phyloP scores from a whole-genome alignment of 1,284 basidiomycete genomes.

The Boletus hoseneyae region DNA sequence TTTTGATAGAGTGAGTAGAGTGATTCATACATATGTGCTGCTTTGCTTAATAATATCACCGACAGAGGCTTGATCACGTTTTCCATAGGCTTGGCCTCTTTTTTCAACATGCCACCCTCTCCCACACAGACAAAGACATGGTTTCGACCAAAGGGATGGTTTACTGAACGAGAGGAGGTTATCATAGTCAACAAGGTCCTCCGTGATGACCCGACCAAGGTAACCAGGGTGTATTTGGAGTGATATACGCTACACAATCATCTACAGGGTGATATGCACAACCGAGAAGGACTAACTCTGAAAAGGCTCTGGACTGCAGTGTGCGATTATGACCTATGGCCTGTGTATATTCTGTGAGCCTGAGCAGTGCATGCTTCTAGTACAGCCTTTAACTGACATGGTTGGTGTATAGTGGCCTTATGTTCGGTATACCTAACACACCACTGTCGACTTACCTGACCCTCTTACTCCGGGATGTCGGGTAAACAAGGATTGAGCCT shows the following conservation, averaged over 20 bases:
- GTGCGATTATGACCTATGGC: constrained; percentile 69
- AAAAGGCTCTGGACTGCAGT: constrained; percentile 54
- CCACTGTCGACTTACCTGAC: constrained; percentile 59
- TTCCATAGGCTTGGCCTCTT: constrained; percentile 55
- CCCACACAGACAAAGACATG: constrained; percentile 47
- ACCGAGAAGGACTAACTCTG: constrained; percentile 63
- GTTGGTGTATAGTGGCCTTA: constrained; percentile 34
- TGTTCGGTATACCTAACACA: constrained; percentile 46
- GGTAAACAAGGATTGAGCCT: constrained; percentile 30
- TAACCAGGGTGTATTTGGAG: constrained; percentile 6
- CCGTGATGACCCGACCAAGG: constrained; percentile 69
- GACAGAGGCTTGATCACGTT: constrained; percentile 49
- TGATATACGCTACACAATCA: background rate
- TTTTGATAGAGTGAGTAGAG: constrained; percentile 24
- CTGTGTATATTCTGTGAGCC: constrained; percentile 55
- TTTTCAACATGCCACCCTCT: constrained; percentile 55
- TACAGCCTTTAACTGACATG: background rate
- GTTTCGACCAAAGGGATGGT: constrained; percentile 72
- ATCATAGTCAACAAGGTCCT: constrained; percentile 58
- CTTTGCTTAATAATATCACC: background rate
- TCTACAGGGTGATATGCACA: constrained; percentile 64
- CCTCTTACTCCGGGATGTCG: constrained; percentile 55
- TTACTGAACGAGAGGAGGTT: constrained; percentile 52
- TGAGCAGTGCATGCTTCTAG: too few relatives aligned
- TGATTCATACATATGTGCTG: constrained; percentile 5